phyloP scores from a whole-genome alignment of 495 filamentous ascomycete genomes.

The Talaromyces stipitatus region DNA sequence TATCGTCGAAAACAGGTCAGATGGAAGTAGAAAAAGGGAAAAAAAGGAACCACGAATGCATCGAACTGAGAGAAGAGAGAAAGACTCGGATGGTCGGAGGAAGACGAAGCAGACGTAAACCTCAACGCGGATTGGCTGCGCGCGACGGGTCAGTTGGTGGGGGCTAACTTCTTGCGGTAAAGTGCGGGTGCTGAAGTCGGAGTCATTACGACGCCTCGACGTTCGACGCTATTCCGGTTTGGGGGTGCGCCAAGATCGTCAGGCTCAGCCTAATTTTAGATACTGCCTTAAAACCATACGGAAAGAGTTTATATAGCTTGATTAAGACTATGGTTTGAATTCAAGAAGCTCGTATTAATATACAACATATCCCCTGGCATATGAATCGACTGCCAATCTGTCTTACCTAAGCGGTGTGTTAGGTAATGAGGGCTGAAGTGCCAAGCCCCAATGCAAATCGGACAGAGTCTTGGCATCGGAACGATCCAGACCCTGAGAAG shows the following conservation, averaged over 20 bases:
- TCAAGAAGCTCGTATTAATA: too few species aligned
- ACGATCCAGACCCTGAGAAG: not conserved
- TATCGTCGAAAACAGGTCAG: not conserved
- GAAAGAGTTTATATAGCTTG: not conserved
- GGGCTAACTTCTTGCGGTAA: not conserved
- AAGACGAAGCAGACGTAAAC: slow-evolving; percentile 1
- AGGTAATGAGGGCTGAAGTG: not conserved
- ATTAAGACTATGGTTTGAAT: not conserved
- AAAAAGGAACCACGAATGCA: not conserved
- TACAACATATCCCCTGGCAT: too few species aligned
- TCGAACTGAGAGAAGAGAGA: not conserved
- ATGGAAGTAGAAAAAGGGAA: not conserved
- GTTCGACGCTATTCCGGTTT: not conserved
- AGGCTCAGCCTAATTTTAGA: not conserved
- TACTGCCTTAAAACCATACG: not conserved
- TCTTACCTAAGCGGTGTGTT: too few species aligned
- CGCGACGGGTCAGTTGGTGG: not conserved
- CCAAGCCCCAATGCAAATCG: not conserved
- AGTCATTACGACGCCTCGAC: slow-evolving; percentile 6
- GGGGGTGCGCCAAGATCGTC: not conserved
- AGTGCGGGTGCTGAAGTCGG: not conserved
- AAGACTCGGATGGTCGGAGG: not conserved
- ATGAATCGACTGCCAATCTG: too few species aligned
- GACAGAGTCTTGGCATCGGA: not conserved
- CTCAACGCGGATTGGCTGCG: slow-evolving; percentile 2